These are phyloP conservation scores for Macrophomina phaseolina DNA, from an alignment of 2,329 filamentous ascomycete genomes.

Conservation along the genomic window DNA sequence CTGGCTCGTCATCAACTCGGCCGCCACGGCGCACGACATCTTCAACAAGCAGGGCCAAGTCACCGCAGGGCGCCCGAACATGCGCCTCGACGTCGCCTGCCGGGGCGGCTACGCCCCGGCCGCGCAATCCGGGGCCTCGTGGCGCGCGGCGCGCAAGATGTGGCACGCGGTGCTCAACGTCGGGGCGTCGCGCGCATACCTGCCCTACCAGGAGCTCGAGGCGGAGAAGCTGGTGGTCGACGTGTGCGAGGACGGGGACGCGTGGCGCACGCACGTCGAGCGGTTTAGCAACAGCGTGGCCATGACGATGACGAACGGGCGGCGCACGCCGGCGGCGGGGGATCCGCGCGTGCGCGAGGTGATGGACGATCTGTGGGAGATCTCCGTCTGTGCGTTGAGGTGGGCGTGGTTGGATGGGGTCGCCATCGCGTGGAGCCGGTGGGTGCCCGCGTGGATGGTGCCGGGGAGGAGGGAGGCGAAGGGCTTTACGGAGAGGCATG, in stretches of 20 bases:
- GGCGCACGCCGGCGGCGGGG: not conserved
- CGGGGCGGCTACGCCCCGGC: constrained; percentile 4
- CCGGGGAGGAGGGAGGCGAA: constrained; percentile 47
- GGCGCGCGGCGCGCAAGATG: constrained; percentile 24
- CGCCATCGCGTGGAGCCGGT: constrained; percentile 51
- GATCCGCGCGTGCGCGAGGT: constrained; percentile 11
- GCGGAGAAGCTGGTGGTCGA: constrained; percentile 11
- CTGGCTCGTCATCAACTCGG: not conserved
- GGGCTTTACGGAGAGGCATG: constrained; percentile 39
- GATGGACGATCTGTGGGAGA: not conserved
- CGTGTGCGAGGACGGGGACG: not conserved
- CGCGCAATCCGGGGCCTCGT: not conserved
- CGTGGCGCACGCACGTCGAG: constrained; percentile 4
- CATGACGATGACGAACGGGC: constrained; percentile 21
- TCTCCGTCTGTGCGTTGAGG: not conserved
- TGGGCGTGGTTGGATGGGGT: constrained; percentile 48
- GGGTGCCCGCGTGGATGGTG: constrained; percentile 31
- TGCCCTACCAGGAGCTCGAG: constrained; percentile 28
- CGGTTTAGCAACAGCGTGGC: constrained; percentile 3
- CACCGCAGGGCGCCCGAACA: constrained; percentile 3
- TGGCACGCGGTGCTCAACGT: constrained; percentile 27
- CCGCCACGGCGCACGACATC: not conserved
- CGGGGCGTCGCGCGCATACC: constrained; percentile 22
- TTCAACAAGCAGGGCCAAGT: constrained; percentile 14
- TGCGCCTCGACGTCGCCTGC: not conserved